Percentiles rank a stretch among this genome's conserved stretches.
phyloP scores from a whole-genome alignment of 805 yeast genomes.

The Barnettozyma populi region DNA sequence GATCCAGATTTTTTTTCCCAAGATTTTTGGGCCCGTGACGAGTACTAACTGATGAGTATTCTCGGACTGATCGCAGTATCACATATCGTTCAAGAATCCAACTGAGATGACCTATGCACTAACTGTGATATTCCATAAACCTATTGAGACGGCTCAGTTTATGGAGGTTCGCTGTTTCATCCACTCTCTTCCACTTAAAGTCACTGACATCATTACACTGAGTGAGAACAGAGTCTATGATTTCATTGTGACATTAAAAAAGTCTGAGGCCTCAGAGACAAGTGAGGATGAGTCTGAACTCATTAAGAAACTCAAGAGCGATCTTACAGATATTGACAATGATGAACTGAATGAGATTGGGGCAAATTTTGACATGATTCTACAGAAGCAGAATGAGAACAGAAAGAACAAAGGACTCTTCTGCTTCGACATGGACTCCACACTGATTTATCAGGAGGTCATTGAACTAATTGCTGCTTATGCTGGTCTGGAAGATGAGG shows the following conservation, averaged over 20 bases:
- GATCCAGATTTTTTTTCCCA: no score
- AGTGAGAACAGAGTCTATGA: constrained; percentile 37
- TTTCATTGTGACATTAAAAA: constrained; percentile 20
- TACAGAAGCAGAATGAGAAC: constrained; percentile 32
- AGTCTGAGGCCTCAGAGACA: constrained; percentile 16
- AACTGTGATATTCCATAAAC: constrained; percentile 26
- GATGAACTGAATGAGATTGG: constrained; percentile 3
- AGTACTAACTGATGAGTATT: no score
- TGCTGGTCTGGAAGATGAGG: constrained; percentile 85
- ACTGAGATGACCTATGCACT: constrained; percentile 16
- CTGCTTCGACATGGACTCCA: constrained; percentile 97
- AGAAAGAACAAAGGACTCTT: constrained; percentile 47
- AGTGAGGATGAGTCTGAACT: constrained; percentile 11
- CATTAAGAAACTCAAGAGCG: constrained; percentile 4
- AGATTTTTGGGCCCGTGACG: background rate
- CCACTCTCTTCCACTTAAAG: constrained; percentile 26
- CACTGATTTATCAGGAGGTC: constrained; percentile 92
- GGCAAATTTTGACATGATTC: constrained; percentile 34
- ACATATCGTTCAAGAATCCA: background rate
- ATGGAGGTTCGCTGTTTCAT: constrained; percentile 24
- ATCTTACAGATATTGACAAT: background rate
- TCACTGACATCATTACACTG: constrained; percentile 25
- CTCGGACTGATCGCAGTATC: background rate
- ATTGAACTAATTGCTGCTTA: constrained; percentile 92
- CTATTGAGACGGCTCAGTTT: constrained; percentile 16